Base-by-base conservation (phyloP, 345 rosid genomes). In the Salix exigua region DNA sequence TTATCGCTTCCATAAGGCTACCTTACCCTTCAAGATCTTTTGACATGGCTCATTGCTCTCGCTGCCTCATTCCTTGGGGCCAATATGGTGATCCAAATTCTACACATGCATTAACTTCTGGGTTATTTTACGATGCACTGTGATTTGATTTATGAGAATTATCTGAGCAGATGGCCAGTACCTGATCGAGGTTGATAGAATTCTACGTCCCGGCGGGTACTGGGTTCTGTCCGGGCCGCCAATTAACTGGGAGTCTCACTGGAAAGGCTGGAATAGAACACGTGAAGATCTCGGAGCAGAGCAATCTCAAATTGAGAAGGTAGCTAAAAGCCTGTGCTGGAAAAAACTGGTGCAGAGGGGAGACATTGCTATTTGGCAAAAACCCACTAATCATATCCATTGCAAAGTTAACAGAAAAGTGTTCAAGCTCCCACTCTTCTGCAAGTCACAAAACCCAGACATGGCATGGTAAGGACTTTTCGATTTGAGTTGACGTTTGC, bases 151-250 rank as follows among this genome's bases (percentile, higher is more conserved):
- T 13, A 8, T 25, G 28, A 31, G 23, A 18, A 18, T 42, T 21
- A 18, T 16, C 37, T 37, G 80, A 42, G 76, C 88, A 95, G 97
- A 85, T 77, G 99, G 98, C 11, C 89, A 74, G 26, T 93, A 91
- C 81, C 79, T 96, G 48, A 88, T 93, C 23, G 99, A 96, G 78
- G 89, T 96, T 2, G 99, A 96, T 65, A 76, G 99, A 74, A 78
- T 96, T 63, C 84, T 96, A 66, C 88, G 97, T 50, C 97, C 99
- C 3, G 99, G 98, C 2, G 97, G 96, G 55, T 92, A 96, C 25
- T 96, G 99, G 99, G 81, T 93, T 61, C 83, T 96, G 21, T 96
- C 99, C 0, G 98, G 99, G 66, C 99, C 97, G 4, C 99, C 99
- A 28, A 83, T 96, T 4, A 96, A 90, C 80, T 93, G 99, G 98